These are phyloP conservation scores for Termitomyces sp. DNA, from an alignment of 768 basidiomycete genomes.

Conservation along the genomic window DNA sequence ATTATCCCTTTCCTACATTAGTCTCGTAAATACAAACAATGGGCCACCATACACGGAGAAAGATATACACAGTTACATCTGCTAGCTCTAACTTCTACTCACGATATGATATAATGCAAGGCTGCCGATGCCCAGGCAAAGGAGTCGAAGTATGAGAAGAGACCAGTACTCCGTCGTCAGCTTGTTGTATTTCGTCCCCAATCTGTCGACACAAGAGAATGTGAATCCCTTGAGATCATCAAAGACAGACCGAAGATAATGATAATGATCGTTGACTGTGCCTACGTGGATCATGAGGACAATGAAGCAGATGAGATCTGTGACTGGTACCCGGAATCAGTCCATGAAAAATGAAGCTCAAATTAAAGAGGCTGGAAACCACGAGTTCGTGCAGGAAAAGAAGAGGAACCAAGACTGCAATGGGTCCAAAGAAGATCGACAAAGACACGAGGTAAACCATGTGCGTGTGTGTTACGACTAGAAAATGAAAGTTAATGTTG, in stretches of 20 bases:
- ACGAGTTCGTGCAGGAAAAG: constrained; percentile 28
- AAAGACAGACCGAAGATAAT: constrained; percentile 24
- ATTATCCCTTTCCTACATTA: neutral
- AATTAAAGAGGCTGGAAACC: constrained; percentile 26
- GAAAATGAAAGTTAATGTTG: neutral
- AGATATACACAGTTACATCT: neutral
- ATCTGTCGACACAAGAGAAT: constrained; percentile 30
- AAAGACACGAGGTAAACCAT: constrained; percentile 28
- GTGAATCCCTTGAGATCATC: constrained; percentile 29
- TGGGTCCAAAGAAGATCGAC: constrained; percentile 38
- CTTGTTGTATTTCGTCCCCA: constrained; percentile 30
- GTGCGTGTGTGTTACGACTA: constrained; percentile 24
- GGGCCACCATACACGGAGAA: neutral
- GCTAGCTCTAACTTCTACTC: neutral
- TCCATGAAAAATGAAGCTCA: constrained; percentile 31
- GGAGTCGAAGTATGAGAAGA: constrained; percentile 26
- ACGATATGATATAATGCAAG: constrained; percentile 25
- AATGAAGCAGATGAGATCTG: neutral
- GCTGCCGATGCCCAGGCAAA: constrained; percentile 22
- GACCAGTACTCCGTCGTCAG: constrained; percentile 29
- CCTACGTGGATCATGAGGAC: constrained; percentile 12
- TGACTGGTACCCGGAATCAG: constrained; percentile 22
- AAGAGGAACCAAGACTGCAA: constrained; percentile 28
- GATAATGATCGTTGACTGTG: constrained; percentile 24
- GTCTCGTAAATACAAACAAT: neutral